phyloP scores from a whole-genome alignment of 176 grass and related monocot genomes.

The Aegilops bicornis region DNA sequence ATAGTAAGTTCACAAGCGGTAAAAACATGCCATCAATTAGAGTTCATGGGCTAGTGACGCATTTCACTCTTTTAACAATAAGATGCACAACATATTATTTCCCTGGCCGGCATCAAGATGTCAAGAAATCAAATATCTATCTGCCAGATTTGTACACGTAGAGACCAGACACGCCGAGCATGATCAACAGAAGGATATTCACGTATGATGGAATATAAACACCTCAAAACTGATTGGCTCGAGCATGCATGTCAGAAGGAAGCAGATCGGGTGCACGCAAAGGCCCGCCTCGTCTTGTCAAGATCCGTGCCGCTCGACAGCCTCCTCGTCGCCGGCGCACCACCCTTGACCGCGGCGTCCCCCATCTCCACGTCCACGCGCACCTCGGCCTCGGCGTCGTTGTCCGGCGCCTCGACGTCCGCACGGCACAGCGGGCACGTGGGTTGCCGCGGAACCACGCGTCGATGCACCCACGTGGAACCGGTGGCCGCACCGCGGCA shows the following conservation, averaged over 20 bases:
- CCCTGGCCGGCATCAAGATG: no score
- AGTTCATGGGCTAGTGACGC: no score
- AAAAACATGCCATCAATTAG: no score
- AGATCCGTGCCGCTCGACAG: slow-evolving; percentile 36
- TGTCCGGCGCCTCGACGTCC: slow-evolving; percentile 5
- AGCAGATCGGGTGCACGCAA: slow-evolving; percentile 1
- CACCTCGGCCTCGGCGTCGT: neutral
- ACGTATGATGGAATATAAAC: neutral
- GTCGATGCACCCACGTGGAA: slow-evolving; percentile 69
- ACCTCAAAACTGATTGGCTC: neutral
- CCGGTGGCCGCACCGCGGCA: slow-evolving; percentile 54
- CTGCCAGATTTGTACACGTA: no score
- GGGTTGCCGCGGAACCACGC: slow-evolving; percentile 61
- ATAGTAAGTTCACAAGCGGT: no score
- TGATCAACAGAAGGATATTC: neutral
- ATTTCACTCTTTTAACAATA: no score
- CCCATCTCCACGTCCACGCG: neutral
- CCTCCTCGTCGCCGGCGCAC: slow-evolving; percentile 31
- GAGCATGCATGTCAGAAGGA: neutral
- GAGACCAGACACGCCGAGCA: neutral
- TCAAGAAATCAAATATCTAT: no score
- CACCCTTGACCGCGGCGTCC: neutral
- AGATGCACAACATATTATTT: no score
- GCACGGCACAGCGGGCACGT: slow-evolving; percentile 70
- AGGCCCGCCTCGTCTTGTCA: slow-evolving; percentile 33